Conservation (phyloP, 257 asterid species). For the Linderniella brevidens region DNA sequence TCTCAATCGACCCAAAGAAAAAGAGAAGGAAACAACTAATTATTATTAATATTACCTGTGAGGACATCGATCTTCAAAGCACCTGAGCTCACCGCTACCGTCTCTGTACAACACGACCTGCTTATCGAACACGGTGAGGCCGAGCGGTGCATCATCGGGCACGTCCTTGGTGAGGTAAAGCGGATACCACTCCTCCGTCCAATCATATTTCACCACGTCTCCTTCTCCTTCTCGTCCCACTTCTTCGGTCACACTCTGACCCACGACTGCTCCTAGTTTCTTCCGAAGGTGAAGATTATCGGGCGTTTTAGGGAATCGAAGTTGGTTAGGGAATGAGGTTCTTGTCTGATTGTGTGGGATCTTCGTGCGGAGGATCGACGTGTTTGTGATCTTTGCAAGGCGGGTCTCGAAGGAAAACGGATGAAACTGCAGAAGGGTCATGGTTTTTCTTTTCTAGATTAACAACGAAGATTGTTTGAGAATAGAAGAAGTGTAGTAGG, state of each 20-base stretch:
- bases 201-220: constrained; percentile 53
- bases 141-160: constrained; percentile 87
- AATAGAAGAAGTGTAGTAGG: no score
- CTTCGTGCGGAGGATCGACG: no score
- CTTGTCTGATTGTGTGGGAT: no score
- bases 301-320: no score
- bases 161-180: constrained; percentile 63
- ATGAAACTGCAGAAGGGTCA: no score
- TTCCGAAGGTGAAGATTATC: no score
- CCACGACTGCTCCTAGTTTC: constrained; percentile 1
- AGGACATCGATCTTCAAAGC: constrained; percentile 79
- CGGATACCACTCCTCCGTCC: constrained; percentile 96
- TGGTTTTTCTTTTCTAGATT: no score
- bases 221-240: constrained; percentile 16
- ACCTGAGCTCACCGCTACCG: constrained; percentile 54
- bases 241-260: constrained; percentile 33
- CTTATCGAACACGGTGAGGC: constrained; percentile 79
- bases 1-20: not conserved
- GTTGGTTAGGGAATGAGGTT: no score
- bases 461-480: no score
- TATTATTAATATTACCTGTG: constrained; percentile 34
- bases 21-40: constrained; percentile 1
- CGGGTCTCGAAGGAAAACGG: no score
- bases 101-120: constrained; percentile 68
- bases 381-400: no score